Evolutionary conservation across 331 rosid genomes (phyloP), one percentile per base, ranked within the genome.

Genomic region (Quercus lobata): DNA sequence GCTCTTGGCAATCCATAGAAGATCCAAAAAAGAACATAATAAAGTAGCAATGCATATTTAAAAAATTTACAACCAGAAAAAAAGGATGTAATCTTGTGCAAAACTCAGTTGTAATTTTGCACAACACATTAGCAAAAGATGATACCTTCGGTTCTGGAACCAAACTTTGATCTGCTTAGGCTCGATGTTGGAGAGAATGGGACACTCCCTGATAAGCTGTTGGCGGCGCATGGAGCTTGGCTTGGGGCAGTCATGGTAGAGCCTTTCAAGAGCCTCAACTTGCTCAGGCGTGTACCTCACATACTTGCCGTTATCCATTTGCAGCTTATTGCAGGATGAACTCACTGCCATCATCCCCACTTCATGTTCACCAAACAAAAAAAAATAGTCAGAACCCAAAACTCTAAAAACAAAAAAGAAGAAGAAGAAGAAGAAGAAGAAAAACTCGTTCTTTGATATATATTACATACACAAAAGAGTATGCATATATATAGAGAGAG

Each of bases 121-220:
- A 30, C 21, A 27, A 46, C 3, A 77, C 1, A 49, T 17, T 8
- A 11, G 7, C 7, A 62, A 30, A 66, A 3, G 5, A 16, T 2
- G 72, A 22, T 77, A 94, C 98, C 99, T 91, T 74, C 99, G 85
- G 77, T 95, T 95, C 74, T 95, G 99, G 78, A 95, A 95, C 99
- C 99, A 95, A 80, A 95, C 99, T 78, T 95, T 95, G 98, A 95
- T 90, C 96, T 95, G 99, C 74, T 93, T 95, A 10, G 98, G 94
- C 78, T 95, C 99, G 78, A 95, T 95, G 81, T 95, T 83, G 78
- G 97, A 93, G 81, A 95, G 99, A 83, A 95, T 95, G 46, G 99
- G 96, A 58, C 99, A 95, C 57, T 95, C 99, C 68, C 99, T 87
- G 54, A 95, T 93, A 53, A 95, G 94, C 79, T 95, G 99, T 57